Percentiles rank a stretch among this genome's conserved stretches.
These are phyloP conservation scores for Fusarium albidum DNA, from an alignment of 2,329 filamentous ascomycete species.

Conservation along the genomic window DNA sequence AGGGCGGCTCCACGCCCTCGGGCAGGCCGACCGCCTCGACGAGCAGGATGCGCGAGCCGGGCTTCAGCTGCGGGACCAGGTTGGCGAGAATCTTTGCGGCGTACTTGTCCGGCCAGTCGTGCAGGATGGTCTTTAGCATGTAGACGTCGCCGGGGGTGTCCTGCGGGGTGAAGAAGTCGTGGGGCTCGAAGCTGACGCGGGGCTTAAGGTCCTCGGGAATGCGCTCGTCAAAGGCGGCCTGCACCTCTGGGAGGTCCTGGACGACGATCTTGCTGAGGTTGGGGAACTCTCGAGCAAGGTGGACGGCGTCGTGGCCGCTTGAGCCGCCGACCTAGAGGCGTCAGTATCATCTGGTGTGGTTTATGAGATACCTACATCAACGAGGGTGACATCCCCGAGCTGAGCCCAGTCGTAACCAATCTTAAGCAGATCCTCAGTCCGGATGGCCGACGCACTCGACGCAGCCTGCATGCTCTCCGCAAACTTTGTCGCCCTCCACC, in stretches of 20 bases:
- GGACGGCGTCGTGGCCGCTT: constrained; percentile 35
- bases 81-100: constrained; percentile 48
- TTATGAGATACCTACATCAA: constrained; percentile 40
- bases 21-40: constrained; percentile 44
- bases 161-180: constrained; percentile 50
- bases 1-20: constrained; percentile 35
- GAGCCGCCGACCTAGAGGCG: constrained; percentile 39
- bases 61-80: constrained; percentile 53
- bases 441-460: constrained; percentile 1
- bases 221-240: background rate
- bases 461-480: constrained; percentile 26
- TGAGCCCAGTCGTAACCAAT: constrained; percentile 33
- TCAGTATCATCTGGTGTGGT: too few species aligned
- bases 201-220: constrained; percentile 37
- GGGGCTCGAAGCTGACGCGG: constrained; percentile 46
- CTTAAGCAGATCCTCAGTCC: constrained; percentile 18
- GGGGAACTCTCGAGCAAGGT: constrained; percentile 35
- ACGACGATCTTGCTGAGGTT: constrained; percentile 52
- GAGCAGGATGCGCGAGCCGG: constrained; percentile 49
- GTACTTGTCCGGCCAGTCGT: constrained; percentile 61
- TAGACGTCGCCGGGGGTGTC: constrained; percentile 54
- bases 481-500: constrained; percentile 20
- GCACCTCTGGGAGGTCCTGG: constrained; percentile 55
- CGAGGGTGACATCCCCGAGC: constrained; percentile 35
- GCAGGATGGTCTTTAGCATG: constrained; percentile 60